Conservation (phyloP, 2,329 filamentous ascomycete genomes). For the Biscogniauxia sp. region DNA sequence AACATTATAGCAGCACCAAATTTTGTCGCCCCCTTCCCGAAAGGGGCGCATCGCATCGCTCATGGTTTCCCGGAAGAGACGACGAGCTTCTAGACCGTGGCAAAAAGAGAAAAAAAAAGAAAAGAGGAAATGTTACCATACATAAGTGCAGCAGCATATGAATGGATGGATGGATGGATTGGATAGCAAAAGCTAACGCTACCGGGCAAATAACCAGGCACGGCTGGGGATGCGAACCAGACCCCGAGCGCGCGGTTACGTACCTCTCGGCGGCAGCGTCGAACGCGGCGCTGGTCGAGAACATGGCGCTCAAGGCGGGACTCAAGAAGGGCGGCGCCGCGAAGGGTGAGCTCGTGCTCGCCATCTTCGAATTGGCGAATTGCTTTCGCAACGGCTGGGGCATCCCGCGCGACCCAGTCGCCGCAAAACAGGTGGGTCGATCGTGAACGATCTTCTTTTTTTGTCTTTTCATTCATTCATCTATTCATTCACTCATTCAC, state of each 20-base stretch:
- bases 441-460: neutral
- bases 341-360: constrained; percentile 93
- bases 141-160: neutral
- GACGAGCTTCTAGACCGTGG: constrained; percentile 11
- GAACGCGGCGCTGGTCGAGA: constrained; percentile 85
- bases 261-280: constrained; percentile 87
- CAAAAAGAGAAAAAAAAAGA: constrained; percentile 1
- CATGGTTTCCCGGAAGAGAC: constrained; percentile 12
- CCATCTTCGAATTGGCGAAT: constrained; percentile 92
- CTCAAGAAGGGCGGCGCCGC: constrained; percentile 91
- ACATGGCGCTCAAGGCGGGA: constrained; percentile 78
- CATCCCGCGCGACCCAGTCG: constrained; percentile 78
- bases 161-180: neutral
- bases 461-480: no score
- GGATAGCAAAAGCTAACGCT: constrained; percentile 21
- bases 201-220: constrained; percentile 56
- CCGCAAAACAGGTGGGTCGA: constrained; percentile 66
- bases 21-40: neutral
- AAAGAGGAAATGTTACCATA: constrained; percentile 7
- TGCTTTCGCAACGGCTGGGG: constrained; percentile 96
- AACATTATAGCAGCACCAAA: neutral
- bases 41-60: constrained; percentile 13
- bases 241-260: constrained; percentile 71
- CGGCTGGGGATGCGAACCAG: constrained; percentile 82
- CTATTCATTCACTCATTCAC: no score